A percentile compares a stretch with the other conserved stretches of the same genome.
phyloP scores from a whole-genome alignment of 2,329 filamentous ascomycete genomes.

The Fusarium penzigii region DNA sequence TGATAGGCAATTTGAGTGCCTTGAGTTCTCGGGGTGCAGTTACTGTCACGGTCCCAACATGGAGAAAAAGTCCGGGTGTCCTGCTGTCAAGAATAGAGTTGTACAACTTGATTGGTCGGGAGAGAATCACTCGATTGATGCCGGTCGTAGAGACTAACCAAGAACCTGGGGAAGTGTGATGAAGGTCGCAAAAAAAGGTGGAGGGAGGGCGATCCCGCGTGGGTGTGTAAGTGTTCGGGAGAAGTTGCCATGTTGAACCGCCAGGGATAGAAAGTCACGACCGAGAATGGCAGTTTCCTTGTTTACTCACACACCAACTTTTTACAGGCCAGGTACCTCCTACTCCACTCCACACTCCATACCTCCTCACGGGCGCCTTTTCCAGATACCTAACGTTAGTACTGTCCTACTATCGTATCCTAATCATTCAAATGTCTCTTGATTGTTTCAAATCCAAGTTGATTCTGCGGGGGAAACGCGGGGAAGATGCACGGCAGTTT shows the following conservation, averaged over 20 bases:
- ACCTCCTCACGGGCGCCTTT: too few species aligned
- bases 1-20: neutral
- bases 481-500: conserved; percentile 3
- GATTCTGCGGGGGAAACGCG: conserved; percentile 17
- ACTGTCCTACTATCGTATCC: too few species aligned
- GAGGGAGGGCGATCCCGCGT: neutral
- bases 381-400: too few species aligned
- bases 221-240: neutral
- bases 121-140: neutral
- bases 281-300: neutral
- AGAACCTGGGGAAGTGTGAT: neutral
- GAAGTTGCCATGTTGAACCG: neutral
- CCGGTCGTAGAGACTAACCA: neutral
- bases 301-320: neutral
- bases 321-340: too few species aligned
- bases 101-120: neutral
- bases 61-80: conserved; percentile 5
- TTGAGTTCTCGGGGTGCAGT: too few species aligned
- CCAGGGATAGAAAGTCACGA: neutral
- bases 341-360: too few species aligned
- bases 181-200: too few species aligned
- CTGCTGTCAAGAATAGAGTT: neutral
- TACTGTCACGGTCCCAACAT: conserved; percentile 7
- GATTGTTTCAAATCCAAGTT: neutral
- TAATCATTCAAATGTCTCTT: too few species aligned